These are phyloP conservation scores for Cyclanthera cordifolia DNA, from an alignment of 306 rosid genomes.

Conservation along the genomic window DNA sequence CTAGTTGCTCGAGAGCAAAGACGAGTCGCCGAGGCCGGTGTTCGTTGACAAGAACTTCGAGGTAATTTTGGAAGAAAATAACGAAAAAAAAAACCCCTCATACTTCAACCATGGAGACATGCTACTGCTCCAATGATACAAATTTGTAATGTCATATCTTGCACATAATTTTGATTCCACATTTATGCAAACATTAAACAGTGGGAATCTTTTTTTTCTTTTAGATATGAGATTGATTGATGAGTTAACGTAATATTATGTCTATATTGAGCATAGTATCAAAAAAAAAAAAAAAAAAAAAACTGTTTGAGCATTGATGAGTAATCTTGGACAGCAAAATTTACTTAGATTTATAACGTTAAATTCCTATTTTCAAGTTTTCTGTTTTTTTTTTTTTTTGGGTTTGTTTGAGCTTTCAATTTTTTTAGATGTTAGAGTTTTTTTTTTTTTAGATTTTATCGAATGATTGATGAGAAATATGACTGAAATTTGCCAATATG, in stretches of 20 bases:
- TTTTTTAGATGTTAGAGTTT: no score
- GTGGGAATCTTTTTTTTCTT: background rate
- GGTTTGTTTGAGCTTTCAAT: no score
- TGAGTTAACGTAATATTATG: background rate
- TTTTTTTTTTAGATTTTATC: no score
- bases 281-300: no score
- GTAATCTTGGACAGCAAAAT: no score
- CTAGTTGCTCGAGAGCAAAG: conserved; percentile 42
- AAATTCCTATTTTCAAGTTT: no score
- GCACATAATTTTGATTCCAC: background rate
- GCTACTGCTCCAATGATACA: background rate
- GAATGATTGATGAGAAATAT: no score
- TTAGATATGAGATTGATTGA: background rate
- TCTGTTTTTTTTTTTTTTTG: no score
- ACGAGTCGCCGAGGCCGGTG: conserved; percentile 44
- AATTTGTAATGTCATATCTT: background rate
- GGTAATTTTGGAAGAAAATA: background rate
- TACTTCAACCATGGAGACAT: conserved; percentile 3
- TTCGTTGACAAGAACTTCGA: conserved; percentile 20
- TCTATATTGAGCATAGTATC: background rate
- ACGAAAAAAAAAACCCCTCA: background rate
- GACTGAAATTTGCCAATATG: no score
- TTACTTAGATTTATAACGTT: no score
- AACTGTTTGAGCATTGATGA: no score
- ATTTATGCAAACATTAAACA: background rate